Conservation (phyloP, 345 rosid genomes). For the Sapria himalayana region DNA sequence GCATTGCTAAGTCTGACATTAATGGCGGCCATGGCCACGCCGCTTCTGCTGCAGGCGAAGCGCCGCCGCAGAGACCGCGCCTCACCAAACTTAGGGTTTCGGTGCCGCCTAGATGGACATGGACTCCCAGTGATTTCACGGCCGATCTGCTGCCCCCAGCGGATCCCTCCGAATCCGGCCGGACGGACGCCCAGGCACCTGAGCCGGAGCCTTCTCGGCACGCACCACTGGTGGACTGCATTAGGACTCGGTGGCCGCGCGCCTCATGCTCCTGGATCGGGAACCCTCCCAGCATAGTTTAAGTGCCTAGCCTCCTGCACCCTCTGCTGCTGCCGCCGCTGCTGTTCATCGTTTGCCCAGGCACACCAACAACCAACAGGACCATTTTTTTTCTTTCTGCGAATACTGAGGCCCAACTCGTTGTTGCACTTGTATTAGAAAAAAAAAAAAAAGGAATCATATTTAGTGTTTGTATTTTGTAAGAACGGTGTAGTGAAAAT, state of each 20-base stretch:
- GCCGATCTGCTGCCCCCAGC: conserved; percentile 32
- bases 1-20: conserved; percentile 86
- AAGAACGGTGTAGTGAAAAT: no score
- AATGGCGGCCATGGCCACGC: conserved; percentile 56
- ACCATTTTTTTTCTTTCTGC: no score
- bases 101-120: conserved; percentile 99
- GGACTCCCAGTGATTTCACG: conserved; percentile 96
- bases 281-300: conserved; percentile 94
- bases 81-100: conserved; percentile 81
- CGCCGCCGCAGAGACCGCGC: conserved; percentile 74
- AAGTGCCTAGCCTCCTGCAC: no score
- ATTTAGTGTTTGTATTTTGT: no score
- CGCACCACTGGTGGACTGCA: conserved; percentile 85
- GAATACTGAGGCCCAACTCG: no score
- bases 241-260: conserved; percentile 85
- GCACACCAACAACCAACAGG: no score
- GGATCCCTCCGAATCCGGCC: conserved; percentile 20
- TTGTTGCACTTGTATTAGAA: no score
- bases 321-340: no score
- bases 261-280: conserved; percentile 84
- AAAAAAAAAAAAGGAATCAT: no score
- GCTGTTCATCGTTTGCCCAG: no score
- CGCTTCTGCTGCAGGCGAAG: conserved; percentile 22
- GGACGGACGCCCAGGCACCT: conserved; percentile 34
- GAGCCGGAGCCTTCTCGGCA: conserved; percentile 68